phyloP scores from a whole-genome alignment of 345 rosid genomes.

The Syzygium aqueum region DNA sequence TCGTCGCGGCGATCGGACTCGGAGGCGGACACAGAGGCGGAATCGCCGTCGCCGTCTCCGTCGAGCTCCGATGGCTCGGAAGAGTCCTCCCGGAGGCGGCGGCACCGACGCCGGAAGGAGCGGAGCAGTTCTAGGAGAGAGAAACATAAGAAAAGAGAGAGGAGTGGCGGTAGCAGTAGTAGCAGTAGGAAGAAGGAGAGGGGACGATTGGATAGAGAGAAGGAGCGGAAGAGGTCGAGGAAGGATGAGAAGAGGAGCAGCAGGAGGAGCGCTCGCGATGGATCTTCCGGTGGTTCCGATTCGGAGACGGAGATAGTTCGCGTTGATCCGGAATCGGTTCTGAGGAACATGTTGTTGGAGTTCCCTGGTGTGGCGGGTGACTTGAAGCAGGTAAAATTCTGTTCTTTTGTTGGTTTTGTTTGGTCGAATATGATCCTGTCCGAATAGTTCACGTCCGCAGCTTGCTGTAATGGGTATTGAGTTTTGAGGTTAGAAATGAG shows the following conservation, averaged over 20 bases:
- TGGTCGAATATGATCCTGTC: neutral
- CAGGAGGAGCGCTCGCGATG: constrained; percentile 16
- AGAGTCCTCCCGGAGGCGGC: constrained; percentile 21
- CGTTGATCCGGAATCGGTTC: constrained; percentile 36
- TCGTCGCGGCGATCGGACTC: constrained; percentile 1
- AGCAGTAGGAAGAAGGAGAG: constrained; percentile 15
- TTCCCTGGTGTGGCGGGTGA: constrained; percentile 62
- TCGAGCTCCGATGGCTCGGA: constrained; percentile 41
- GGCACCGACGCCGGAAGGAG: constrained; percentile 24
- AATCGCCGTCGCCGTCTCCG: constrained; percentile 15
- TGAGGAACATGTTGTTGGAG: constrained; percentile 37
- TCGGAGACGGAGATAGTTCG: constrained; percentile 6
- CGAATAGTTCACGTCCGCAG: neutral
- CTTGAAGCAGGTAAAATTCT: constrained; percentile 44
- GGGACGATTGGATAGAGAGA: constrained; percentile 20
- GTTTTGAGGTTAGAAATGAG: neutral
- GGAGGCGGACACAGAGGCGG: neutral
- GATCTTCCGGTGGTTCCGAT: constrained; percentile 7
- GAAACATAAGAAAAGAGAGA: constrained; percentile 38
- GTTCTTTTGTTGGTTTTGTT: neutral
- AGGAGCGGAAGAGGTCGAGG: constrained; percentile 38
- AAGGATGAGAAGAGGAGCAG: constrained; percentile 10
- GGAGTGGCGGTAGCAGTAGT: neutral
- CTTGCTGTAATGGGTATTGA: neutral
- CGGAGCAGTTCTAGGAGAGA: constrained; percentile 43